Conservation (phyloP, 805 yeast species). For the Zygosaccharomyces kombuchaensis region DNA sequence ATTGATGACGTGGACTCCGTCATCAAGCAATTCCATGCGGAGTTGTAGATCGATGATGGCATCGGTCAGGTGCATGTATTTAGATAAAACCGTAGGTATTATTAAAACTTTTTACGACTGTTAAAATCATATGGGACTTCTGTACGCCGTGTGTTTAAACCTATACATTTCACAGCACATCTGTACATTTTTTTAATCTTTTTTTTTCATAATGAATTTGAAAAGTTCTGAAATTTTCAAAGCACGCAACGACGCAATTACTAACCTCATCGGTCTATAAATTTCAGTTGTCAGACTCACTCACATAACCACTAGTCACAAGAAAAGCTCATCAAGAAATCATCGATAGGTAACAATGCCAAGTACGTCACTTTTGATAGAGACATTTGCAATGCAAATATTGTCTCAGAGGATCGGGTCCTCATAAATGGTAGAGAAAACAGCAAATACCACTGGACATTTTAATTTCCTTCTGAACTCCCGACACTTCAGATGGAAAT, state of each 20-base stretch:
- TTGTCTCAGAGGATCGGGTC: constrained; percentile 64
- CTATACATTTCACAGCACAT: constrained; percentile 1
- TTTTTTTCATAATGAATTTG: background rate
- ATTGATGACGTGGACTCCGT: constrained; percentile 97
- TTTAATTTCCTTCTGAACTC: constrained; percentile 57
- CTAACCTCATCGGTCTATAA: background rate
- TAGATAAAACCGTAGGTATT: background rate
- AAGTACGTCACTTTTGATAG: constrained; percentile 43
- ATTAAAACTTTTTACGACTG: constrained; percentile 9
- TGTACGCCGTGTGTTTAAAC: no score
- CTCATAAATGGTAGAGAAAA: constrained; percentile 39
- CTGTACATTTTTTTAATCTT: constrained; percentile 6
- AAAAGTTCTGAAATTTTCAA: background rate
- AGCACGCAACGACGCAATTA: constrained; percentile 5
- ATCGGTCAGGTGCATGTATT: constrained; percentile 1
- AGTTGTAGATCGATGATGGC: constrained; percentile 20
- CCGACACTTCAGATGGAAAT: constrained; percentile 72
- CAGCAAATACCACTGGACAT: constrained; percentile 4
- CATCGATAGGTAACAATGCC: constrained; percentile 49
- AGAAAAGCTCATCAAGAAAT: constrained; percentile 6
- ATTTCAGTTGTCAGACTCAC: background rate
- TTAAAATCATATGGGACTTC: background rate
- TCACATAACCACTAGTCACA: background rate
- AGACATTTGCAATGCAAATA: background rate
- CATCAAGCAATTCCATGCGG: constrained; percentile 88